phyloP scores from a whole-genome alignment of 2,329 filamentous ascomycete genomes.

The Ophiostoma pallidulum region DNA sequence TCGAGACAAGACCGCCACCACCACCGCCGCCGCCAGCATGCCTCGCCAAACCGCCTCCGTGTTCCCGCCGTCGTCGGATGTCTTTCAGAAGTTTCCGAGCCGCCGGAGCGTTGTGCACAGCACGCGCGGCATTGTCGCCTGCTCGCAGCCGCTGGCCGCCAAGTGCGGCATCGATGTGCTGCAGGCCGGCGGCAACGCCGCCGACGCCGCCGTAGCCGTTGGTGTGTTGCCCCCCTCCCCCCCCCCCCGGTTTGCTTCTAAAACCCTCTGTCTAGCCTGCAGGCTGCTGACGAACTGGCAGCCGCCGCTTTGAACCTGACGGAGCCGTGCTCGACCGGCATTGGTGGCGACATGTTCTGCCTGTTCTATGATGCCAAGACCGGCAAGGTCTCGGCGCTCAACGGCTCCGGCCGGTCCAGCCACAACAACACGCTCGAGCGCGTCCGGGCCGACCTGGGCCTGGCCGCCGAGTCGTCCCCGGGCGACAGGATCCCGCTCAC shows the following conservation, averaged over 20 bases:
- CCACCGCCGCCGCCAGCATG: constrained; percentile 27
- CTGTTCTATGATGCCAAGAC: constrained; percentile 81
- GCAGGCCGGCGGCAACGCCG: constrained; percentile 84
- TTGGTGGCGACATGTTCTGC: constrained; percentile 96
- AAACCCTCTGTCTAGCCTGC: too few species aligned
- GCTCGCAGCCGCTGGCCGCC: constrained; percentile 79
- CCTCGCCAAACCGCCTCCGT: constrained; percentile 38
- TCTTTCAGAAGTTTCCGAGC: constrained; percentile 54
- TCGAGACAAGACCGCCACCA: too few species aligned
- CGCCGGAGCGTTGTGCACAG: constrained; percentile 89
- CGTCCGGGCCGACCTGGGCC: constrained; percentile 58
- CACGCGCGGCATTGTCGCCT: constrained; percentile 82
- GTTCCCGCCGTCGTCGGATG: constrained; percentile 34
- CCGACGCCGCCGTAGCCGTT: constrained; percentile 92
- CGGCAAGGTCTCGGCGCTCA: constrained; percentile 74
- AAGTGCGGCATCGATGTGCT: constrained; percentile 79
- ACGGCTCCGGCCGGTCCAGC: constrained; percentile 83
- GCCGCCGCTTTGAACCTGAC: constrained; percentile 89
- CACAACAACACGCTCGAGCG: constrained; percentile 58
- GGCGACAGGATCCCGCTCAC: constrained; percentile 43
- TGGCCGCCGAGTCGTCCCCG: constrained; percentile 42
- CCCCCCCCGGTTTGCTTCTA: background rate
- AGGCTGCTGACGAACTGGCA: too few species aligned
- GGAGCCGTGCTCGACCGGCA: constrained; percentile 85
- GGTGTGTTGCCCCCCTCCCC: constrained; percentile 40